These are phyloP conservation scores for Mucor velutinosus DNA, from an alignment of 371 early-diverging fungal species.

Conservation along the genomic window DNA sequence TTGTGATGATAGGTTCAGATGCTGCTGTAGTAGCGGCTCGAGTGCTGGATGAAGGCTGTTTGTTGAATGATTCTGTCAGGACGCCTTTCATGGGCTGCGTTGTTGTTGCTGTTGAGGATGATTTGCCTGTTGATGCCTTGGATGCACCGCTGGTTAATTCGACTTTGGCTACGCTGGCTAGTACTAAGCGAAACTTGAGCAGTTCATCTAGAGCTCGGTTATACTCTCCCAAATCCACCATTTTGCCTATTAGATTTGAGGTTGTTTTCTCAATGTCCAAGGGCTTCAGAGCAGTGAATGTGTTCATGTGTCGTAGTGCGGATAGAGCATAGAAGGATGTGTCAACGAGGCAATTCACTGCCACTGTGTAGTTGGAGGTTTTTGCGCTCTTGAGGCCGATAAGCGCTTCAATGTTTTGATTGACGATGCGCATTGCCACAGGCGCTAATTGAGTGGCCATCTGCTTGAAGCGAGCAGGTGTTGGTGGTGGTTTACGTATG, in stretches of 20 bases:
- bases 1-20: constrained; percentile 7
- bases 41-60: not conserved
- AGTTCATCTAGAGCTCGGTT: constrained; percentile 46
- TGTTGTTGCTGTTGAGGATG: not conserved
- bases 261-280: constrained; percentile 48
- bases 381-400: constrained; percentile 12
- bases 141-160: not conserved
- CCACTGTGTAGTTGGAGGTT: constrained; percentile 8
- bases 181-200: constrained; percentile 21
- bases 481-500: constrained; percentile 23
- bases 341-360: constrained; percentile 42
- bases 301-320: constrained; percentile 42
- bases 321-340: constrained; percentile 37
- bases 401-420: constrained; percentile 41
- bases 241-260: constrained; percentile 47
- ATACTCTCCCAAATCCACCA: constrained; percentile 50
- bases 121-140: not conserved
- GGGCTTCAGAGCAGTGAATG: constrained; percentile 31
- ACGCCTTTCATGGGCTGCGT: not conserved
- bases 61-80: constrained; percentile 2
- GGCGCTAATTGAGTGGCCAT: constrained; percentile 34
- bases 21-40: not conserved
- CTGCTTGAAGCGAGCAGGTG: constrained; percentile 27
- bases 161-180: constrained; percentile 30
- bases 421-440: constrained; percentile 40